These are phyloP conservation scores for Alloteropsis angusta DNA, from an alignment of 202 grass and related monocot genomes.

Conservation along the genomic window DNA sequence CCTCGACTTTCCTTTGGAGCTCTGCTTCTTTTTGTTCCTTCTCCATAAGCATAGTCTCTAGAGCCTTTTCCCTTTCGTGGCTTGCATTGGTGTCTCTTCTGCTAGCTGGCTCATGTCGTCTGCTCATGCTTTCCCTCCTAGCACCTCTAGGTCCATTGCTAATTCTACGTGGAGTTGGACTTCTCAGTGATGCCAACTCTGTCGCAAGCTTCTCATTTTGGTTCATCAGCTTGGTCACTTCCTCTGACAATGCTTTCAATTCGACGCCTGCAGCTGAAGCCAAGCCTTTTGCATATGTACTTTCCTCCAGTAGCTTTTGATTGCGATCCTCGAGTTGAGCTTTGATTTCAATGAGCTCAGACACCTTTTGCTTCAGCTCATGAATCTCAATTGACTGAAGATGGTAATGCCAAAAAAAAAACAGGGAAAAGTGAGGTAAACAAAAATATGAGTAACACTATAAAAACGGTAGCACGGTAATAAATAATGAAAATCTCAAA, in stretches of 20 bases:
- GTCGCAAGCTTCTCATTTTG: constrained; percentile 86
- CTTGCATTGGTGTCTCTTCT: constrained; percentile 44
- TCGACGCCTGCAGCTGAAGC: constrained; percentile 96
- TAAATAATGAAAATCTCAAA: not conserved
- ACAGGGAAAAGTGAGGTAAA: not conserved
- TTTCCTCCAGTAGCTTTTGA: constrained; percentile 91
- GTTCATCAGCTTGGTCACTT: constrained; percentile 99
- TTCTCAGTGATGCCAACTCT: constrained; percentile 67
- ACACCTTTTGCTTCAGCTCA: constrained; percentile 71
- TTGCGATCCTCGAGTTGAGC: constrained; percentile 68
- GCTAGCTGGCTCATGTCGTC: constrained; percentile 38
- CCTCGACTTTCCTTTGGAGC: constrained; percentile 71
- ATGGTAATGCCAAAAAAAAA: not conserved
- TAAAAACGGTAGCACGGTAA: not conserved
- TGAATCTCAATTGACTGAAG: constrained; percentile 47
- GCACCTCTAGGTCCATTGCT: constrained; percentile 49
- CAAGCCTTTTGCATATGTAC: constrained; percentile 89
- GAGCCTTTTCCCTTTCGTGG: constrained; percentile 52
- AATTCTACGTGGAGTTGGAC: constrained; percentile 58
- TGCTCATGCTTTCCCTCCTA: constrained; percentile 54
- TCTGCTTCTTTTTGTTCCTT: constrained; percentile 85
- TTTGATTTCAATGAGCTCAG: constrained; percentile 59
- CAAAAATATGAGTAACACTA: not conserved
- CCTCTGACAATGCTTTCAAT: constrained; percentile 94
- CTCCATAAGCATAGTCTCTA: constrained; percentile 54